These are phyloP conservation scores for Talaromyces sp. DNA, from an alignment of 2,329 filamentous ascomycete species.

Conservation along the genomic window DNA sequence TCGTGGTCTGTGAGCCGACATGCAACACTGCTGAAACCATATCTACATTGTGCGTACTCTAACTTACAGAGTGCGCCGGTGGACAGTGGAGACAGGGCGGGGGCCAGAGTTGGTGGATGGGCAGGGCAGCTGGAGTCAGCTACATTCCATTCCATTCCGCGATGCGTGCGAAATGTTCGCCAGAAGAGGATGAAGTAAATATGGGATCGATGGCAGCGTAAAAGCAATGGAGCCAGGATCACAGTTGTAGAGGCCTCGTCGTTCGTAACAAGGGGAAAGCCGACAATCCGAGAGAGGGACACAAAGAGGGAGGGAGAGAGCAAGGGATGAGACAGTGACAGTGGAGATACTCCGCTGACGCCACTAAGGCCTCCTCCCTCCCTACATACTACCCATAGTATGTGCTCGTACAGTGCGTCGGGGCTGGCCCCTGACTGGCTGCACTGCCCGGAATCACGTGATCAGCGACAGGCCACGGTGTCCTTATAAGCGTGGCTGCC, in stretches of 20 bases:
- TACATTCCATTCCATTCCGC: not conserved
- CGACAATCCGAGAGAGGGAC: not conserved
- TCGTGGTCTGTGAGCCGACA: not conserved
- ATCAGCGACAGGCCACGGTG: slow-evolving; percentile 34
- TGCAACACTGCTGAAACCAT: slow-evolving; percentile 7
- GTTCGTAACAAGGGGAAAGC: not conserved
- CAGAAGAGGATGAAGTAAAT: no score
- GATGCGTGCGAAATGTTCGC: not conserved
- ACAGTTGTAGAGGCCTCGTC: no score
- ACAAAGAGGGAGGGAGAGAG: not conserved
- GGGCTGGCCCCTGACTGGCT: not conserved
- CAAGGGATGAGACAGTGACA: not conserved
- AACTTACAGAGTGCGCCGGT: no score
- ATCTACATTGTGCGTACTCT: not conserved
- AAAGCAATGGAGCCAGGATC: no score
- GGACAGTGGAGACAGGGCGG: not conserved
- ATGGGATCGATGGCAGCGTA: no score
- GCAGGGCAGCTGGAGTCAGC: not conserved
- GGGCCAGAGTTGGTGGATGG: no score
- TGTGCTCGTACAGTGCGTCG: not conserved
- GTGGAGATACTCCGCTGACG: no score
- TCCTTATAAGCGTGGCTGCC: slow-evolving; percentile 34
- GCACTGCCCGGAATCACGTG: not conserved
- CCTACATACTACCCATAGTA: not conserved
- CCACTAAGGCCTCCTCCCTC: not conserved